These are phyloP conservation scores for Lichtheimia hyalospora DNA, from an alignment of 371 early-diverging fungal species.

Conservation along the genomic window DNA sequence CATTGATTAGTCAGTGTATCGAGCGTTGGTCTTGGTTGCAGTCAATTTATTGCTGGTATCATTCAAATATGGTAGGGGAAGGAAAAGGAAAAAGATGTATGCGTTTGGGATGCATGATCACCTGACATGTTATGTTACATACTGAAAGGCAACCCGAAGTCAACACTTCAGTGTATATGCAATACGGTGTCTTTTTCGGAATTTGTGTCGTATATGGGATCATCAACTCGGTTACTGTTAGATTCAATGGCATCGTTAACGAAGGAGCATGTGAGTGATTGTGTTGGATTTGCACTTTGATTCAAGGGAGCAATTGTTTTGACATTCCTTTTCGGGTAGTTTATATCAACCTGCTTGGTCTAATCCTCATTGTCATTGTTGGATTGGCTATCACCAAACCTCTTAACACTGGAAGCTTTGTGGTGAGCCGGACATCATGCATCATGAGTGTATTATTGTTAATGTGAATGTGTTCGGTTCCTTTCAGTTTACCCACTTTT, in stretches of 20 bases:
- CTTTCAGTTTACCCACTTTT: slow-evolving; percentile 17
- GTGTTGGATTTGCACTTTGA: neutral
- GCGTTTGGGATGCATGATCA: neutral
- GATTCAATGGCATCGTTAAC: slow-evolving; percentile 49
- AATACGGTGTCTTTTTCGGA: slow-evolving; percentile 50
- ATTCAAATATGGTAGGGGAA: slow-evolving; percentile 45
- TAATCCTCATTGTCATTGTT: slow-evolving; percentile 51
- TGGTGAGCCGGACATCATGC: slow-evolving; percentile 15
- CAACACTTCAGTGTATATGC: slow-evolving; percentile 42
- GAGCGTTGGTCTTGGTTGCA: slow-evolving; percentile 52
- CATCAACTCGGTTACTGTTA: slow-evolving; percentile 56
- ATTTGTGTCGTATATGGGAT: slow-evolving; percentile 48
- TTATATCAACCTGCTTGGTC: slow-evolving; percentile 50
- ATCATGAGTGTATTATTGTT: neutral
- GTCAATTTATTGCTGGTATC: slow-evolving; percentile 55
- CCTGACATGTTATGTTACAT: neutral
- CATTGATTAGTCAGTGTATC: slow-evolving; percentile 24
- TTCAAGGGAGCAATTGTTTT: neutral
- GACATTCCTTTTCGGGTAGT: slow-evolving; percentile 12
- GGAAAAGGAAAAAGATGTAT: no score
- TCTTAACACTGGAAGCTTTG: slow-evolving; percentile 33
- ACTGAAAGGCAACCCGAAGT: slow-evolving; percentile 24
- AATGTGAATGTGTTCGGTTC: slow-evolving; percentile 5
- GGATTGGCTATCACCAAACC: slow-evolving; percentile 48
- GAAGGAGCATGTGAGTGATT: slow-evolving; percentile 48